Evolutionary conservation across 257 asterid genomes (phyloP), one percentile per base, ranked within the genome.

Genomic region (Ajuga chamaepitys): DNA sequence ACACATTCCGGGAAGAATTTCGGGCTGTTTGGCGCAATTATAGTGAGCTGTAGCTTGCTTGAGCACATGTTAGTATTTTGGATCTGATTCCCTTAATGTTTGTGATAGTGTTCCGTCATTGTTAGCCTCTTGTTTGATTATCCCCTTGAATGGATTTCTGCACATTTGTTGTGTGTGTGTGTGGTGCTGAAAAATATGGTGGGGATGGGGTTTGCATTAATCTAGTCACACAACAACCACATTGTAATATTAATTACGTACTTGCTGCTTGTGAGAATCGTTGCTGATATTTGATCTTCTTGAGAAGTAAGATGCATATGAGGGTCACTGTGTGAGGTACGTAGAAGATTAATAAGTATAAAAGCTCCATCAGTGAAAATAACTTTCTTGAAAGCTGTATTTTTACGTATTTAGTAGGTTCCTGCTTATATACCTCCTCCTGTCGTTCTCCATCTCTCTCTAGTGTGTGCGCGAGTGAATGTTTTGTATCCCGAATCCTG

Each of bases 1-100:
- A 91, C 85, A 91, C 98, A 26, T 91, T 88, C 77, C 91, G 98
- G 5, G 98, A 91, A 82, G 98, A 91, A 81, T 91, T 91, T 44
- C 95, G 98, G 67, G 88, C 98, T 25, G 96, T 91, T 62, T 91
- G 98, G 98, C 98, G 96, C 81, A 86, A 85, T 74, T 88, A 91
- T 61, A 91, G 98, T 62, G 98, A 91, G 20, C 88, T 91, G 78
- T 91, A 84, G 82, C 56, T 45, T 58, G 67, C 66, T 18, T 2
- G 64, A 61, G 62, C 59, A 53, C 72, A 38, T 62, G 78, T 67
- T 26, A 73, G 86, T 57, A 62, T 64, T 71, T 41, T 68, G 42
- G 35, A 5, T 12, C 50, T 21, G 12, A 25, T 62, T 61, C 17
- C 44, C 16, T 75, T 47, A 41, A 8, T 21, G 8, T 63, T 70